These are phyloP conservation scores for Beauveria varroae DNA, from an alignment of 2,329 filamentous ascomycete genomes.

Conservation along the genomic window DNA sequence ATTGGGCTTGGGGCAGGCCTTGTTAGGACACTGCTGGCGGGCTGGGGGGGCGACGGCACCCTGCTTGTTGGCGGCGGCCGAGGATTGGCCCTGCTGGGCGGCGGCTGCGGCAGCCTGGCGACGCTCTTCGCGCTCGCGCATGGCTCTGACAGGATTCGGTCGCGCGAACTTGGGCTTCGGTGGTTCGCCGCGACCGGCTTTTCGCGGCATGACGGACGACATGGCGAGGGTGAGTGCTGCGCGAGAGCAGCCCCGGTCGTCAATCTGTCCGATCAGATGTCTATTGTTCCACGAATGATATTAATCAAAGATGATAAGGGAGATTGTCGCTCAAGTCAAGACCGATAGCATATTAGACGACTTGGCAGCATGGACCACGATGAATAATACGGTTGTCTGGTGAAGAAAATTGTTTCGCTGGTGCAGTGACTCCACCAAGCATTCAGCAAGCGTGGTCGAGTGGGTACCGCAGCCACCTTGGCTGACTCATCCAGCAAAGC, in stretches of 20 bases:
- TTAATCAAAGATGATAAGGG: neutral
- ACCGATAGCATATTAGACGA: neutral
- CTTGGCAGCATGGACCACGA: neutral
- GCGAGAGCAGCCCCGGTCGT: neutral
- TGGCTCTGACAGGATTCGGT: conserved; percentile 42
- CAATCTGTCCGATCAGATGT: neutral
- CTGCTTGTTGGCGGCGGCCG: conserved; percentile 21
- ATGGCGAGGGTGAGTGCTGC: conserved; percentile 23
- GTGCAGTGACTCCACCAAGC: neutral
- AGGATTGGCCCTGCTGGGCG: conserved; percentile 21
- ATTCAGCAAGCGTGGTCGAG: neutral
- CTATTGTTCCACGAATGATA: neutral
- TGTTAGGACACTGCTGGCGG: conserved; percentile 48
- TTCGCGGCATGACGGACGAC: conserved; percentile 40
- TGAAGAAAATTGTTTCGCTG: conserved; percentile 8
- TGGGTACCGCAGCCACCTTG: neutral
- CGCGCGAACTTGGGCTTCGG: conserved; percentile 35
- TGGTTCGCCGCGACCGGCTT: conserved; percentile 20
- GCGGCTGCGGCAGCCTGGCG: conserved; percentile 28
- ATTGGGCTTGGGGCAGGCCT: conserved; percentile 52
- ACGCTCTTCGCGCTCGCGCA: conserved; percentile 44
- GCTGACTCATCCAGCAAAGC: conserved; percentile 9
- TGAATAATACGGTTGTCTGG: conserved; percentile 5
- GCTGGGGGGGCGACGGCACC: conserved; percentile 26
- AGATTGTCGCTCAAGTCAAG: neutral